Evolutionary conservation across 805 yeast species (phyloP), one percentile per base, ranked within the genome.

Genomic region (Candida pini): DNA sequence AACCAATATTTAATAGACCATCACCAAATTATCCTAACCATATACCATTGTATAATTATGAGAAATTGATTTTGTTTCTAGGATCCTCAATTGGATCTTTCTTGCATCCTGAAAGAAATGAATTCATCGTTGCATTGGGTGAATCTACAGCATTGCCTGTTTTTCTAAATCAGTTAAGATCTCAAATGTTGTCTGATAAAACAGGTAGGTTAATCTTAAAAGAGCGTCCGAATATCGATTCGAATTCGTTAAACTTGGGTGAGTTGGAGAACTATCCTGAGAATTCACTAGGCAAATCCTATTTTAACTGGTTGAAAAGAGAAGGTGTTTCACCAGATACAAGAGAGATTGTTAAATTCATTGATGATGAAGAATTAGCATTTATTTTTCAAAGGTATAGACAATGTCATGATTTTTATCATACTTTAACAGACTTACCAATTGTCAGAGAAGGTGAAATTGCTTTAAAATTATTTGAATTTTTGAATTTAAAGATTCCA

Each of bases 371-470:
- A 28, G 94, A 87, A 50, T 73, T 86, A 45, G 96, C 96, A 1
- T 92, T 81, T 53, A 81, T 90, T n/a, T 87, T 79, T 66, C 94
- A 87, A 56, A 66, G 98, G 48, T 92, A 90, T 56, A 73, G 98
- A 34, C 97, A 92, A 56, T 89, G 96, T 54, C 98, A 92, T 53
- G 98, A 92, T 54, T 92, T 92, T 52, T 90, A 88, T 54, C 98
- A 92, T 54, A 85, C 97, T 1, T 69, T 92, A 19, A 82, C 94
- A 0, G 90, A 94, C 12, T 68, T 86, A 33, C 97, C 97, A 0
- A 84, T 89, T 30, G 80, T 84, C 28, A 75, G 92, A 44, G 97
- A 92, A 53, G 98, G 98, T n/a, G 98, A 92, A 54, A 81, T 92
- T 34, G 87, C 96, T 0, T 81, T 92, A 14, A 92, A 92, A 59